Base-by-base conservation (phyloP, 148 eudicot genomes). In the Rhododendron molle region DNA sequence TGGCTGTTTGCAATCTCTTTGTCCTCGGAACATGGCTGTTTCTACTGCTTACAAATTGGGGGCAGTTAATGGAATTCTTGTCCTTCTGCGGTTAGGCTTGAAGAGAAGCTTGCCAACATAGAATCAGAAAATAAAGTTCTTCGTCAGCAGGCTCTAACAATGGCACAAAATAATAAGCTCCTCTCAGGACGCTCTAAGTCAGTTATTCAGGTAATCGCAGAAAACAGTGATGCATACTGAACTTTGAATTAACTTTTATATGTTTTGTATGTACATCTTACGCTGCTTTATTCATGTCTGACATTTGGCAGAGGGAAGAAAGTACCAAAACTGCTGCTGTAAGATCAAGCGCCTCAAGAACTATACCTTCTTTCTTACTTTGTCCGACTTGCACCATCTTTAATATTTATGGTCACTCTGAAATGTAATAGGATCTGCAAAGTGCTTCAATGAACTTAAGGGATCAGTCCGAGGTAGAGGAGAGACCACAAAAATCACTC, bases 51-150 rank as follows among this genome's bases (percentile, higher is more conserved):
- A 50, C 71, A 34, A 74, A 23, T n/a, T 36, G 73, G 78, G 50
- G 84, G 47, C 71, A n/a, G 83, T 84, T 89, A 81, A 90, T 88
- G 80, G 78, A 87, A 54, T 83, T 88, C n/a, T 78, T 87, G 58
- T 76, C 73, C 77, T 85, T 86, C 56, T 87, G 76, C 52, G 78
- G 74, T 84, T 89, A 94, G 98, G 94, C 95, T 94, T 82, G 98
- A 96, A 83, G 98, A 94, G 85, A 93, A 95, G 92, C 90, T 92
- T 65, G 89, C 88, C 85, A 93, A 92, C 89, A 80, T 94, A 80
- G 98, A 96, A 83, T 91, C 98, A 47, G 96, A 96, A 90, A 96
- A 96, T 89, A 93, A 96, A 88, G 92, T 92, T 88, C 94, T 94
- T 88, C 98, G 96, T 81, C 98, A 94, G 88, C 96, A 94, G 89